Evolutionary conservation across 768 basidiomycete genomes (phyloP).

Genomic region (Auricularia auricula-judae): DNA sequence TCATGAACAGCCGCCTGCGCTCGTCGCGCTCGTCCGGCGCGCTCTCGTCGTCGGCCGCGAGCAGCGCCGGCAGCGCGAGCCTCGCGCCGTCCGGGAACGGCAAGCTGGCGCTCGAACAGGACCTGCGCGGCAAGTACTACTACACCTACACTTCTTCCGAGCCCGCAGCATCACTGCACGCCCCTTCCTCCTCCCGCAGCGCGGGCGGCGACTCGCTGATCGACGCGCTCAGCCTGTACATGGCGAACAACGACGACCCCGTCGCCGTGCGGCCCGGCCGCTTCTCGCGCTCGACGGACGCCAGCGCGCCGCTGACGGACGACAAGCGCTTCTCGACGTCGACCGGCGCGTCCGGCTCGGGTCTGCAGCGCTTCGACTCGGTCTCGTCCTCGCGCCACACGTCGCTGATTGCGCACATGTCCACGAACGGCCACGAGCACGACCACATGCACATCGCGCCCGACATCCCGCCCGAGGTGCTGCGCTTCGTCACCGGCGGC

Average conservation of each 20-base stretch:
- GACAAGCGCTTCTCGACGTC: neutral
- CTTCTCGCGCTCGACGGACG: neutral
- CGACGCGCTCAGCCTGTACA: conserved; percentile 1
- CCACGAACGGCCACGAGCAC: neutral
- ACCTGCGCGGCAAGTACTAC: conserved; percentile 61
- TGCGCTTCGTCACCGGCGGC: conserved; percentile 31
- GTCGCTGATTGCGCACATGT: neutral
- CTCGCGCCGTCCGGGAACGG: conserved; percentile 19
- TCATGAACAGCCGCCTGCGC: neutral
- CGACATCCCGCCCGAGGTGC: conserved; percentile 39
- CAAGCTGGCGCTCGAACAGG: conserved; percentile 55
- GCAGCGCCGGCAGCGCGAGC: neutral
- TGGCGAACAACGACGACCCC: neutral
- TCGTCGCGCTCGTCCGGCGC: neutral
- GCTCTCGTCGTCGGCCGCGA: neutral
- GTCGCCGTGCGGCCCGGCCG: neutral
- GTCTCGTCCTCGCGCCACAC: neutral
- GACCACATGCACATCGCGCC: conserved; percentile 17
- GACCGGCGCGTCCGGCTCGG: neutral
- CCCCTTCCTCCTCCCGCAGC: neutral
- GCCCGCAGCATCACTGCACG: neutral
- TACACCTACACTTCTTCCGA: conserved; percentile 48
- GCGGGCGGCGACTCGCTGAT: neutral
- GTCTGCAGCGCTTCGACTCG: neutral
- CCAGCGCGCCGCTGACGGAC: neutral